Evolutionary conservation across 2,329 filamentous ascomycete genomes (phyloP).

Genomic region (Fusarium secorum): DNA sequence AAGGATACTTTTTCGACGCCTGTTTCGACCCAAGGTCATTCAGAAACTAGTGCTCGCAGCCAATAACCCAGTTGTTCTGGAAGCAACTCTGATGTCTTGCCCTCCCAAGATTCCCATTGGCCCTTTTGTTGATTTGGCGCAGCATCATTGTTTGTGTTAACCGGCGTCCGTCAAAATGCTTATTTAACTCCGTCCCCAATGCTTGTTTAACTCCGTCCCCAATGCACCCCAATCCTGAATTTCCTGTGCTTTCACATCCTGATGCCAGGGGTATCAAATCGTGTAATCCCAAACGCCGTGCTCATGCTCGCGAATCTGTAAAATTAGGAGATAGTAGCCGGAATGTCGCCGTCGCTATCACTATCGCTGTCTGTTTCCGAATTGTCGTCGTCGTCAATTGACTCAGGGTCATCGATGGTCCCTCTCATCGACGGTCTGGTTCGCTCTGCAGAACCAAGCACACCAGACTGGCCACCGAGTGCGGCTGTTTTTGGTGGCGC

Average conservation of each 20-base stretch:
- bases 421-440: conserved; percentile 4
- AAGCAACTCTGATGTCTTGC: not conserved
- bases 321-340: conserved; percentile 31
- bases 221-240: not conserved
- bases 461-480: not conserved
- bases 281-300: conserved; percentile 23
- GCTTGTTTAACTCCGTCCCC: conserved; percentile 13
- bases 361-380: conserved; percentile 35
- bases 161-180: conserved; percentile 8
- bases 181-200: conserved; percentile 12
- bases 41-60: not conserved
- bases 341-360: conserved; percentile 39
- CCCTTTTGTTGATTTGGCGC: not conserved
- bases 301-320: not conserved
- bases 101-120: not conserved
- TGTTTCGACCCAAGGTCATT: not conserved
- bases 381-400: conserved; percentile 35
- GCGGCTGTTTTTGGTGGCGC: conserved; percentile 1
- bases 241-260: not conserved
- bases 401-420: conserved; percentile 41
- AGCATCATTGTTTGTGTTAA: not conserved
- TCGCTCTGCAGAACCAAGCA: not conserved
- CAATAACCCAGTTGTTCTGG: conserved; percentile 3
- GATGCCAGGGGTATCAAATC: conserved; percentile 19
- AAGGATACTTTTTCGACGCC: not conserved